Conservation (phyloP, 2,329 filamentous ascomycete species). For the Chaetothyriales sp. region DNA sequence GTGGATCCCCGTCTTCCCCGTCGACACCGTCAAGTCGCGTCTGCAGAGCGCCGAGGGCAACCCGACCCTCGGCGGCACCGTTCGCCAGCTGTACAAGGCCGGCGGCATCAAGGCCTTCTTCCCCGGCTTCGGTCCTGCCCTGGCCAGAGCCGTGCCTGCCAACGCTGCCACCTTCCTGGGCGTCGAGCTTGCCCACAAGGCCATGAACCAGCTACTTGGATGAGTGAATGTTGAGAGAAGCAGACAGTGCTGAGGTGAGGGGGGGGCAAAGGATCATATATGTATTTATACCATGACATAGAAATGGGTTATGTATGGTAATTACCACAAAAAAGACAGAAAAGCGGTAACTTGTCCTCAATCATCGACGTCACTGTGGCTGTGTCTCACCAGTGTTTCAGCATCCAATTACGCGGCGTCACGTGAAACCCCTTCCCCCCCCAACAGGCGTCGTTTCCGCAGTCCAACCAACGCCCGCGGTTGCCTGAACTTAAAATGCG, state of each 20-base stretch:
- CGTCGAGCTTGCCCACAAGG: conserved; percentile 36
- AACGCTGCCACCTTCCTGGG: conserved; percentile 81
- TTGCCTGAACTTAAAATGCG: too few species aligned
- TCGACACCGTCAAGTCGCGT: conserved; percentile 90
- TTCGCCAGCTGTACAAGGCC: conserved; percentile 65
- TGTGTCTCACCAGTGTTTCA: not conserved
- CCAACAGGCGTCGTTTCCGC: too few species aligned
- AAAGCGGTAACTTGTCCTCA: too few species aligned
- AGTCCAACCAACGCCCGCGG: too few species aligned
- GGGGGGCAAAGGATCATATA: not conserved
- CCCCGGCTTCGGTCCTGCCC: conserved; percentile 83
- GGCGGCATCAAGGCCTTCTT: conserved; percentile 90
- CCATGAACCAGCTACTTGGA: conserved; percentile 34
- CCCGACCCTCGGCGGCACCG: conserved; percentile 62
- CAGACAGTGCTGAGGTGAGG: not conserved
- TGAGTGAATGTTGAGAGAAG: conserved; percentile 5
- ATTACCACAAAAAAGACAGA: too few species aligned
- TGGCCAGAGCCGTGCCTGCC: conserved; percentile 83
- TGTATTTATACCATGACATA: not conserved
- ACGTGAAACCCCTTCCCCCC: not conserved
- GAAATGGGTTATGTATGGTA: too few species aligned
- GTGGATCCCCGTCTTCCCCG: conserved; percentile 98
- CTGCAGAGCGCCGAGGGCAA: conserved; percentile 82
- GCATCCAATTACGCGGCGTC: not conserved
- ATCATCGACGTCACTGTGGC: not conserved